A percentile compares a stretch with the other conserved stretches of the same genome.
phyloP scores from a whole-genome alignment of 2,329 filamentous ascomycete species.

The Didymella lethalis region DNA sequence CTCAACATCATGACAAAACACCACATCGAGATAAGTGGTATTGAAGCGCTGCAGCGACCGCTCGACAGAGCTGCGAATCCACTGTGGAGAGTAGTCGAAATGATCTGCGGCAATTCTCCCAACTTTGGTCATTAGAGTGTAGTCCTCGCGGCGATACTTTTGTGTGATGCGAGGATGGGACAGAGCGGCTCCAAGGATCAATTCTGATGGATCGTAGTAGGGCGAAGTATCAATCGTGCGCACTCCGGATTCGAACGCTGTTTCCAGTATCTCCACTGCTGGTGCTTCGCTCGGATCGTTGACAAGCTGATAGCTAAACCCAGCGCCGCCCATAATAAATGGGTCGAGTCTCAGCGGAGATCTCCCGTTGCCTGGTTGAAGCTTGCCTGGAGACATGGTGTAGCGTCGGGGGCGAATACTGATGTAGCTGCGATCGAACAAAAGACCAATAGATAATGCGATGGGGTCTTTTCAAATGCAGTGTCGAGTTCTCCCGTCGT shows the following conservation, averaged over 20 bases:
- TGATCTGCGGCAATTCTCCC: conserved; percentile 5
- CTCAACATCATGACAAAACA: conserved; percentile 8
- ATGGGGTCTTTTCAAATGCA: neutral
- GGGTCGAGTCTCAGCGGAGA: conserved; percentile 1
- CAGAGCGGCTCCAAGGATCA: conserved; percentile 4
- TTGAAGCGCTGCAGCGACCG: conserved; percentile 5
- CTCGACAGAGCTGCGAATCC: conserved; percentile 6
- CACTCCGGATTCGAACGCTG: conserved; percentile 2
- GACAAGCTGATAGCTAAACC: conserved; percentile 8
- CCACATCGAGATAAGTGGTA: conserved; percentile 4
- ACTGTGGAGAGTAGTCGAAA: conserved; percentile 6
- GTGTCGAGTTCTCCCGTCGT: neutral
- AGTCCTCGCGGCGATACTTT: conserved; percentile 5
- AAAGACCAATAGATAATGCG: neutral
- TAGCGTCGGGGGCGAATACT: neutral
- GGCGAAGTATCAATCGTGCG: conserved; percentile 10
- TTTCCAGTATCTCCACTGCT: conserved; percentile 4
- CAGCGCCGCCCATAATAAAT: conserved; percentile 9
- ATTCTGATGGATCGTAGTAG: conserved; percentile 9
- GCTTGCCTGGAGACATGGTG: conserved; percentile 2
- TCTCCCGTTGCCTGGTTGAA: neutral
- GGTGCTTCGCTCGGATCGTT: conserved; percentile 5
- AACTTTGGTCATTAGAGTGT: conserved; percentile 9
- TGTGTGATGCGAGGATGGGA: conserved; percentile 4
- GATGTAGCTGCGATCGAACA: neutral